Evolutionary conservation across 2,329 filamentous ascomycete genomes (phyloP), one percentile per base, ranked within the genome.

Genomic region (Fusarium sp.): DNA sequence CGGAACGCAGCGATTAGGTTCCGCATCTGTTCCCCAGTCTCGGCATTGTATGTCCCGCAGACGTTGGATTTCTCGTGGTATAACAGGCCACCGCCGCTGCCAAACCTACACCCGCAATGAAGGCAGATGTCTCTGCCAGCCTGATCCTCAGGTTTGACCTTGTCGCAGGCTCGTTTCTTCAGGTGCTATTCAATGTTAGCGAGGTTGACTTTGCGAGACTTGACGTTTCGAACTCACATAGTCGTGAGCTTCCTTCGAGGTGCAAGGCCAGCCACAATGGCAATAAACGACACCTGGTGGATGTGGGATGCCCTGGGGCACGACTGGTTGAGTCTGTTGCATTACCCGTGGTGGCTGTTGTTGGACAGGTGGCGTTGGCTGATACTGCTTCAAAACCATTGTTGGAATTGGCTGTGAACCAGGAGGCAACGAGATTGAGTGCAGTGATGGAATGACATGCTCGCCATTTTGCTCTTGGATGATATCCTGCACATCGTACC

Each of bases 401-500:
- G 62, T 54, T 50, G 64, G 57, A 23, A 57, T 34, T 32, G 68
- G 34, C n/a, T 59, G 56, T 13, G 66, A n/a, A 18, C 37, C 16
- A 58, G 56, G 41, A 71, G 71, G 69, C 25, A 71, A 45, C n/a
- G 73, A 32, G 30, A 71, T 34, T 45, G 72, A 62, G 45, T 75
- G 58, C 32, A 78, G 32, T 7, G 81, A 80, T 3, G 83, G 82
- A 25, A 86, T 82, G 20, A 86, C 83, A 30, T 79, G 81, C 68
- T 87, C 56, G 23, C 56, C 85, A 14, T 76, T 74, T 41, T 75
- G 65, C 16, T 74, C 85, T 35, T 87, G 84, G 14, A 89, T 81
- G 4, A 88, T 82, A 64, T 91, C 89, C 35, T 82, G 80, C 0
- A 83, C 81, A 59, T 89, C 86, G 65, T 91, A 91, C 3, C 89